Percentiles rank a stretch among this genome's conserved stretches.
Evolutionary conservation across 2,329 filamentous ascomycete species (phyloP).

Genomic region (Hypomyces perniciosus): DNA sequence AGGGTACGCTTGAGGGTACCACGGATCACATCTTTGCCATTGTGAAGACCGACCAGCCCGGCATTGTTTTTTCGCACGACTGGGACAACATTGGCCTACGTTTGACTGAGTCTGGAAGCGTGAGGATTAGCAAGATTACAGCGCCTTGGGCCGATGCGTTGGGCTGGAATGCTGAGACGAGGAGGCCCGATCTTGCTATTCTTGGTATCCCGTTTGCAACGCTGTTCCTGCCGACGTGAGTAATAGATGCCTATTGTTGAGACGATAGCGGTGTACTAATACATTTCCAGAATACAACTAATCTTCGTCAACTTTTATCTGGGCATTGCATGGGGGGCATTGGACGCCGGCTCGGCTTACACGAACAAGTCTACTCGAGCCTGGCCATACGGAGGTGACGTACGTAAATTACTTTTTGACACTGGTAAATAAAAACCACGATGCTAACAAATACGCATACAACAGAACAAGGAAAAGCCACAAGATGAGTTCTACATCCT

Average conservation of each 20-base stretch:
- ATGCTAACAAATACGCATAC: background rate
- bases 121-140: constrained; percentile 52
- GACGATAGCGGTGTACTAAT: background rate
- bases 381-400: constrained; percentile 60
- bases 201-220: constrained; percentile 49
- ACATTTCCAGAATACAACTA: constrained; percentile 47
- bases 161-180: constrained; percentile 49
- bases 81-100: constrained; percentile 61
- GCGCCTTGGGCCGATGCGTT: constrained; percentile 56
- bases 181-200: constrained; percentile 43
- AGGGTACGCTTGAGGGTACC: constrained; percentile 54
- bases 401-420: constrained; percentile 21
- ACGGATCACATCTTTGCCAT: constrained; percentile 58
- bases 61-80: constrained; percentile 54
- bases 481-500: constrained; percentile 62
- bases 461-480: constrained; percentile 47
- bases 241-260: background rate
- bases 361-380: constrained; percentile 51
- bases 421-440: background rate
- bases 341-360: constrained; percentile 50
- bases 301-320: constrained; percentile 63
- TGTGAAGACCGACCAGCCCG: constrained; percentile 50
- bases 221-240: constrained; percentile 53
- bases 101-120: constrained; percentile 57
- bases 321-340: constrained; percentile 54